Conservation (phyloP, 2,329 filamentous ascomycete species). For the Fusarium neocosmosporiellum region DNA sequence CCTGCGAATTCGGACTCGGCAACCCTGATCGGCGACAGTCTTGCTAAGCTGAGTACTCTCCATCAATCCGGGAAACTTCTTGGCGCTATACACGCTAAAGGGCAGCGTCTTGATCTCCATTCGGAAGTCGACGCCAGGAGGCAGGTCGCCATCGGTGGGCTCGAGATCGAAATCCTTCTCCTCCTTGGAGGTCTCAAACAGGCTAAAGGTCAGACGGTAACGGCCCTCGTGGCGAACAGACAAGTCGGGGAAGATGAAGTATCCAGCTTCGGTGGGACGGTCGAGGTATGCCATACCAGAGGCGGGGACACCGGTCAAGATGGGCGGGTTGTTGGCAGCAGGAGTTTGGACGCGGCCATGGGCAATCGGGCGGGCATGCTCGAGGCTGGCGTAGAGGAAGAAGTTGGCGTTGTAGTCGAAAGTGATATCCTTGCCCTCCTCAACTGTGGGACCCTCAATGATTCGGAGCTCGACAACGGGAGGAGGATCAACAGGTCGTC, state of each 20-base stretch:
- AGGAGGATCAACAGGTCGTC: slow-evolving; percentile 92
- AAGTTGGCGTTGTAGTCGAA: slow-evolving; percentile 97
- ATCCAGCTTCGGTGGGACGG: slow-evolving; percentile 81
- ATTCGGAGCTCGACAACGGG: slow-evolving; percentile 93
- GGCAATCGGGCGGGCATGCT: slow-evolving; percentile 85
- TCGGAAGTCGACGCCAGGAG: slow-evolving; percentile 76
- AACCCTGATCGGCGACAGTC: slow-evolving; percentile 94
- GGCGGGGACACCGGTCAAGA: slow-evolving; percentile 93
- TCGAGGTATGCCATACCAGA: slow-evolving; percentile 97
- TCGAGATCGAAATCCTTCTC: slow-evolving; percentile 78
- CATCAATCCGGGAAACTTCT: slow-evolving; percentile 95
- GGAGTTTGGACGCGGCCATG: slow-evolving; percentile 78
- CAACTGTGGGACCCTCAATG: slow-evolving; percentile 75
- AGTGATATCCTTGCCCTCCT: slow-evolving; percentile 77
- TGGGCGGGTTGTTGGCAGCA: slow-evolving; percentile 78
- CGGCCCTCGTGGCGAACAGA: slow-evolving; percentile 95
- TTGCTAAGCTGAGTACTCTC: slow-evolving; percentile 91
- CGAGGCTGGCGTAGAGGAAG: slow-evolving; percentile 94
- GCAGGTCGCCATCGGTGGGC: slow-evolving; percentile 59
- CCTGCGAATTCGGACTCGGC: slow-evolving; percentile 92
- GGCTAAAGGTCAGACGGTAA: slow-evolving; percentile 89
- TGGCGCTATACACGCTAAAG: slow-evolving; percentile 93
- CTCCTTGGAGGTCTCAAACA: slow-evolving; percentile 95
- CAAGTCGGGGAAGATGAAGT: slow-evolving; percentile 97
- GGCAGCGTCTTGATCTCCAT: slow-evolving; percentile 89